Percentiles rank a stretch among this genome's conserved stretches.
These are phyloP conservation scores for Rhodamnia argentea DNA, from an alignment of 345 rosid genomes.

Conservation along the genomic window DNA sequence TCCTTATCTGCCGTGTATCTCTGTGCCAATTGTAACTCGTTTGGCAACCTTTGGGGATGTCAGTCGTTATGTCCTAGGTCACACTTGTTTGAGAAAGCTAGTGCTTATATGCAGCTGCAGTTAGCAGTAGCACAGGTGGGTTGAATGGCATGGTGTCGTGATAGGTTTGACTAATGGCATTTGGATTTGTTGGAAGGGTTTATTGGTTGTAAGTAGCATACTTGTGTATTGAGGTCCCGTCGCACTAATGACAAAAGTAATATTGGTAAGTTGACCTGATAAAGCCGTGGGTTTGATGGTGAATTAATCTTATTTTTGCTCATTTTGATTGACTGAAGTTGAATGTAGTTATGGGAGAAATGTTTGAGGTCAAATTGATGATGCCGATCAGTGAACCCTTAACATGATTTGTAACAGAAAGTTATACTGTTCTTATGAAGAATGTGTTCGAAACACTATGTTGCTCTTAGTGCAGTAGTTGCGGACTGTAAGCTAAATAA, in stretches of 20 bases:
- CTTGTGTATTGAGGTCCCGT: background rate
- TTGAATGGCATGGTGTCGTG: background rate
- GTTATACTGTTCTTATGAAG: background rate
- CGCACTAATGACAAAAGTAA: background rate
- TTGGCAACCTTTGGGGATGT: background rate
- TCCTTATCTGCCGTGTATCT: background rate
- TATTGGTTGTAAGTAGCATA: background rate
- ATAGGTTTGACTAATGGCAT: background rate
- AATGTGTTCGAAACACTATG: background rate
- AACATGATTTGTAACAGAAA: background rate
- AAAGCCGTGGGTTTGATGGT: background rate
- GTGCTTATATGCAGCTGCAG: background rate
- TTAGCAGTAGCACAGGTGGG: background rate
- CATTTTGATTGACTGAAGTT: background rate
- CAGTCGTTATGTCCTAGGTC: background rate
- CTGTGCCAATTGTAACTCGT: background rate
- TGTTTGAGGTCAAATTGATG: background rate
- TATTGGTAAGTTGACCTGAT: background rate
- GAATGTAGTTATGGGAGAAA: background rate
- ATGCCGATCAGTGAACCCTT: background rate
- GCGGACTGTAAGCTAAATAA: background rate
- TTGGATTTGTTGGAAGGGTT: background rate
- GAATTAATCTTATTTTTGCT: background rate
- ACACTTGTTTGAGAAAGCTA: background rate
- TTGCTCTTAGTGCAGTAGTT: background rate